Percentiles rank a stretch among this genome's conserved stretches.
phyloP scores from a whole-genome alignment of 352 stramenopile species.

The Globisporangium carolinianum region DNA sequence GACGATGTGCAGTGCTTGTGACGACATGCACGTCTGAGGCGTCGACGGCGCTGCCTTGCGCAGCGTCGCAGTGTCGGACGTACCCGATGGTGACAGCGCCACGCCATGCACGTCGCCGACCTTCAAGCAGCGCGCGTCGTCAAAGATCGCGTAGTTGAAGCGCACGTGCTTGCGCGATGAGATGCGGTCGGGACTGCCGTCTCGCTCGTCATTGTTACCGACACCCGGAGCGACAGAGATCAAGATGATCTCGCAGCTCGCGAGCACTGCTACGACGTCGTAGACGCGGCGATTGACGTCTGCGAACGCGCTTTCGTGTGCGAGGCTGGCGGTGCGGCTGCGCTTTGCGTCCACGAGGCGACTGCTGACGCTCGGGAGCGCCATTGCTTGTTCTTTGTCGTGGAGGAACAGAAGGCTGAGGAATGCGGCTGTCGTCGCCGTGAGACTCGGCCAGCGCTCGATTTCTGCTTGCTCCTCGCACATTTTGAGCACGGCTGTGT shows the following conservation, averaged over 20 bases:
- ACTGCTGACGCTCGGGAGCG: conserved; percentile 29
- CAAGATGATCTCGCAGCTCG: conserved; percentile 40
- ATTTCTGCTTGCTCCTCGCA: conserved; percentile 34
- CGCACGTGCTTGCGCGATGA: conserved; percentile 34
- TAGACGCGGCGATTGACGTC: conserved; percentile 62
- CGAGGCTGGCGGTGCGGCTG: conserved; percentile 11
- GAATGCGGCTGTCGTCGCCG: conserved; percentile 45
- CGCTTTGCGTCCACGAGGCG: conserved; percentile 43
- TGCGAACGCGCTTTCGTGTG: conserved; percentile 14
- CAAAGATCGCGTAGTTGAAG: conserved; percentile 56
- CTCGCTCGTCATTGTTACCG: conserved; percentile 2
- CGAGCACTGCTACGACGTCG: conserved; percentile 57
- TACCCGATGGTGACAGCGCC: neutral
- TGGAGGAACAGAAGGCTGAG: conserved; percentile 49
- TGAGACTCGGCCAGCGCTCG: conserved; percentile 51
- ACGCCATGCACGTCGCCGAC: conserved; percentile 7
- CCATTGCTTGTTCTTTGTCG: conserved; percentile 16
- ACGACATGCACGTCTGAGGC: neutral
- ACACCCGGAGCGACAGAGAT: conserved; percentile 12
- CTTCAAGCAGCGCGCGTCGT: conserved; percentile 21
- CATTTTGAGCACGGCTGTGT: conserved; percentile 32
- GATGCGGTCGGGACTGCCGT: conserved; percentile 19
- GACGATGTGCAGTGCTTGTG: neutral
- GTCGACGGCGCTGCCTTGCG: neutral
- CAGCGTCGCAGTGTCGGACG: conserved; percentile 1